Evolutionary conservation across 208 protist species (phyloP), one percentile per base, ranked within the genome.

Genomic region (Trypanosoma lewisi): DNA sequence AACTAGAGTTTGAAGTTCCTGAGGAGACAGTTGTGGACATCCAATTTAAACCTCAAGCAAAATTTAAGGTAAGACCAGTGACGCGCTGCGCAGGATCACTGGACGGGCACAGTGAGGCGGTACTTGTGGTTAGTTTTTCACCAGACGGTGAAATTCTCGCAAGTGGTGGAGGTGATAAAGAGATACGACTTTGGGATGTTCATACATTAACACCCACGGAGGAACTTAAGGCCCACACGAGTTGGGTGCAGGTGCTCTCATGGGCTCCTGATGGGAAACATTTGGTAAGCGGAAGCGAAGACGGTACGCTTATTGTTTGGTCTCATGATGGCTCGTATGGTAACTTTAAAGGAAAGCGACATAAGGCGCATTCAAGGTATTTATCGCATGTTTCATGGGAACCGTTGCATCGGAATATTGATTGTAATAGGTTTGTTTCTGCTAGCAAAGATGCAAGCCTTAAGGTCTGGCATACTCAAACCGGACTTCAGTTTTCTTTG

Each of bases 161-260:
- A 6, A 98, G 88, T 16, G 98, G 95, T 17, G 87, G 87, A 23
- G 98, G 98, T 21, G 98, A 99, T 75, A 89, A 78, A 36, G 98
- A 96, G 39, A 85, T 99, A 42, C 87, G 98, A 31, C 76, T 99
- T 27, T 99, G 98, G 98, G 98, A 99, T 78, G 80, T 99, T 28
- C 57, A 87, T 58, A 99, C 98, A 8, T 66, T 97, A 36, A 99
- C 94, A 9, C 97, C 98, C 4, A 66, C 77, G 3, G 57, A 87
- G 23, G 98, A 97, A 48, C 85, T 98, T 28, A 93, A 86, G 52
- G 91, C 69, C 16, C 97, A 99, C 73, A 94, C 54, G 1, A 91
- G 87, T 67, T 99, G 97, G 97, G 98, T 99, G 27, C 88, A 99
- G 56, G 93, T 88, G 50, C 77, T 99, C 0, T 88, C 92, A 6